phyloP scores from a whole-genome alignment of 441 rosid species.

The Pelargonium australe region DNA sequence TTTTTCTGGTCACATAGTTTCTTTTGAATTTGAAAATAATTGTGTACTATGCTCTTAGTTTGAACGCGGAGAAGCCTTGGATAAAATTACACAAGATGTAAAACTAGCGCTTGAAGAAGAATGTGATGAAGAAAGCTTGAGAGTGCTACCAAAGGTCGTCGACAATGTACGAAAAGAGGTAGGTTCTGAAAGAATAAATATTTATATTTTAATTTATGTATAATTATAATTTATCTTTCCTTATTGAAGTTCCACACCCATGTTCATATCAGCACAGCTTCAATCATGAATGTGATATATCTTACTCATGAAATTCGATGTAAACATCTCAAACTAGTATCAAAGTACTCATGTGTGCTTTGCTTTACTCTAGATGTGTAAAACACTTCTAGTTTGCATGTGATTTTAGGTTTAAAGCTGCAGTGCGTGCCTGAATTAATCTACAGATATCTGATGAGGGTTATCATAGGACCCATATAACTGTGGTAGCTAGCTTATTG shows the following conservation, averaged over 20 bases:
- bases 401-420: too few relatives aligned
- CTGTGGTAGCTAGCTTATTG: too few relatives aligned
- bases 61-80: constrained; percentile 96
- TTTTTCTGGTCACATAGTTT: not conserved
- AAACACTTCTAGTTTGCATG: too few relatives aligned
- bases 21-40: constrained; percentile 12
- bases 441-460: too few relatives aligned
- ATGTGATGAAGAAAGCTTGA: constrained; percentile 76
- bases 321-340: too few relatives aligned
- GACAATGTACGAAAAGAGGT: constrained; percentile 93
- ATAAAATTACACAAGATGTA: constrained; percentile 64
- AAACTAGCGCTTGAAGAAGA: constrained; percentile 66
- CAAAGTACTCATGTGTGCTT: too few relatives aligned
- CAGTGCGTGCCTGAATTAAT: too few relatives aligned
- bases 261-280: too few relatives aligned
- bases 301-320: too few relatives aligned
- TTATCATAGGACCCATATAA: too few relatives aligned
- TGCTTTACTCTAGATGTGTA: too few relatives aligned
- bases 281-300: too few relatives aligned
- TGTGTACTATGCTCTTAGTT: constrained; percentile 41
- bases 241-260: not conserved
- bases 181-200: constrained; percentile 11
- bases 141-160: constrained; percentile 66
- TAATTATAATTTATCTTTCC: constrained; percentile 7
- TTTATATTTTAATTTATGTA: not conserved